Conservation (phyloP, 2,329 filamentous ascomycete genomes). For the Fusarium dlaminii region DNA sequence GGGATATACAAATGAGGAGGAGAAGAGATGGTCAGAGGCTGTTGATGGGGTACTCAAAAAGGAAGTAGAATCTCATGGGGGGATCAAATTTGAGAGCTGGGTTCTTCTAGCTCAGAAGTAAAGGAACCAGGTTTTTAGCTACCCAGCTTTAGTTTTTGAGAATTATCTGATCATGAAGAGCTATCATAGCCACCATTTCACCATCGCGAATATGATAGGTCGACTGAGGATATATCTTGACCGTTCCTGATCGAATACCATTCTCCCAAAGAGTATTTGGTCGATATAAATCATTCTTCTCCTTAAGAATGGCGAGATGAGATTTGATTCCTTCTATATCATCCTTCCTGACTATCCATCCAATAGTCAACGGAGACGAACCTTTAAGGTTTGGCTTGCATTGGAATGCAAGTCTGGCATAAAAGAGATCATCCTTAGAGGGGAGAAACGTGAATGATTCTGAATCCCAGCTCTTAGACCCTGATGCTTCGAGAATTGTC, state of each 20-base stretch:
- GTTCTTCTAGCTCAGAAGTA: constrained; percentile 40
- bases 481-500: background rate
- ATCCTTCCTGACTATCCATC: constrained; percentile 4
- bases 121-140: no score
- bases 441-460: background rate
- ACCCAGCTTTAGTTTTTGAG: background rate
- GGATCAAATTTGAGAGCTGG: constrained; percentile 37
- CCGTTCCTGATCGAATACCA: background rate
- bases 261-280: background rate
- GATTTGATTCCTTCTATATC: background rate
- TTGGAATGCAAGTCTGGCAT: background rate
- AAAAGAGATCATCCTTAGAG: background rate
- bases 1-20: constrained; percentile 38
- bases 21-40: constrained; percentile 32
- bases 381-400: background rate
- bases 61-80: constrained; percentile 32
- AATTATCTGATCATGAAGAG: background rate
- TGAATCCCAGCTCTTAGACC: background rate
- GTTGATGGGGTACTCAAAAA: constrained; percentile 31
- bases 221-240: background rate
- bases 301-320: background rate
- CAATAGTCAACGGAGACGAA: background rate
- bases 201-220: background rate
- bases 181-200: constrained; percentile 2
- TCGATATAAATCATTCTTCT: background rate